These are phyloP conservation scores for Smithsoniella earleae DNA, from an alignment of 163 green algal species.

Conservation along the genomic window DNA sequence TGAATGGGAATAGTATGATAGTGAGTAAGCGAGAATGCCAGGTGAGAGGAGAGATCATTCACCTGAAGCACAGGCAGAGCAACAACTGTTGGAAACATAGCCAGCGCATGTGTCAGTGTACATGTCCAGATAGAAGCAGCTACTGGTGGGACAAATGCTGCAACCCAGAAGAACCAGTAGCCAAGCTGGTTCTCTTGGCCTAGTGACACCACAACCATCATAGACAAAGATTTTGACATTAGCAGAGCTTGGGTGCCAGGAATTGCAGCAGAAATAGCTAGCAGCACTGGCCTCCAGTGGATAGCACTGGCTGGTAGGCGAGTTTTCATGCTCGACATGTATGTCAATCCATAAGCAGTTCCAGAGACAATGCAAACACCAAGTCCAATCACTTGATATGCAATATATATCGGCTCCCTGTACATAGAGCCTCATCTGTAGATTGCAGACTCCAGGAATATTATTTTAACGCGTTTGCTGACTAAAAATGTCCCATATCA, in stretches of 20 bases:
- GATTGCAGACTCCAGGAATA: too few relatives aligned
- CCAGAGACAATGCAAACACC: neutral
- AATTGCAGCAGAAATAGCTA: neutral
- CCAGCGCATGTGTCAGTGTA: neutral
- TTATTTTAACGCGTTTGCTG: too few relatives aligned
- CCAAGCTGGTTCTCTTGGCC: conserved; percentile 1
- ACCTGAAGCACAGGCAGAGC: neutral
- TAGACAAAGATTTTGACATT: neutral
- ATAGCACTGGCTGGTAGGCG: neutral
- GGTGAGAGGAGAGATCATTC: too few relatives aligned
- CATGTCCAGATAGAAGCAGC: neutral
- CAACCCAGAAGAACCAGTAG: conserved; percentile 30
- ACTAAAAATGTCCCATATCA: too few relatives aligned
- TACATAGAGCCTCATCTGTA: neutral
- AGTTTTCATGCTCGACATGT: neutral
- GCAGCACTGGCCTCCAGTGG: neutral
- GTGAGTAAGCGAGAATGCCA: too few relatives aligned
- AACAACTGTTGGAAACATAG: neutral
- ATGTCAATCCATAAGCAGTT: neutral
- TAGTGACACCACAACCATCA: conserved; percentile 12
- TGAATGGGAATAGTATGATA: too few relatives aligned
- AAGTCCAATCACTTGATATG: conserved; percentile 12
- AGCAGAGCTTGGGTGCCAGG: conserved; percentile 26
- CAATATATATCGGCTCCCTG: neutral
- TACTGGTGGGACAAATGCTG: neutral